phyloP scores from a whole-genome alignment of 2,329 filamentous ascomycete species.

The Phaeosphaeria sp. region DNA sequence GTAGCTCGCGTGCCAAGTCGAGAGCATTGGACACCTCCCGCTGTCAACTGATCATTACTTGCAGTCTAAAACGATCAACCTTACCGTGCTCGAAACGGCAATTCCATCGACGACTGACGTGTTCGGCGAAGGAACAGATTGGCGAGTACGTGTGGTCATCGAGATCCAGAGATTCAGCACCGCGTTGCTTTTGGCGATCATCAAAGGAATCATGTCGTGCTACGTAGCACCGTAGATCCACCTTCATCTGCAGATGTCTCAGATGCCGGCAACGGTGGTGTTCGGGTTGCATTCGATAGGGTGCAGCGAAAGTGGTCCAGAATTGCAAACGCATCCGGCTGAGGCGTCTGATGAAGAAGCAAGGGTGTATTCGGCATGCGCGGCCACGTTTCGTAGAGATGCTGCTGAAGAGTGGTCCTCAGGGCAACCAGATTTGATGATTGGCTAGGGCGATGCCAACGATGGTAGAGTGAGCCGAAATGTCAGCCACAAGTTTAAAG shows the following conservation, averaged over 20 bases:
- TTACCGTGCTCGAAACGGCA: neutral
- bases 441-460: constrained; percentile 1
- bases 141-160: neutral
- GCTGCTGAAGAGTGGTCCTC: neutral
- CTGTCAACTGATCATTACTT: constrained; percentile 5
- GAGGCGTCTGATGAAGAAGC: constrained; percentile 11
- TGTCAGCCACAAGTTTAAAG: constrained; percentile 23
- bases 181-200: neutral
- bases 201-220: neutral
- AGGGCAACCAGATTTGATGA: neutral
- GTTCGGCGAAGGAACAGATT: neutral
- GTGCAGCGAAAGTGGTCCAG: neutral
- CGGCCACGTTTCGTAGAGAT: constrained; percentile 13
- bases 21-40: neutral
- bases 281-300: constrained; percentile 2
- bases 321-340: constrained; percentile 7
- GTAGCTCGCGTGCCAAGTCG: neutral
- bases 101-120: neutral
- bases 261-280: neutral
- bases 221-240: neutral
- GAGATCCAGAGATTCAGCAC: neutral
- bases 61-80: neutral
- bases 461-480: constrained; percentile 9
- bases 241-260: constrained; percentile 1
- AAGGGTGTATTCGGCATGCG: constrained; percentile 14